Conservation (phyloP, 495 filamentous ascomycete species). For the Tuber indicum region DNA sequence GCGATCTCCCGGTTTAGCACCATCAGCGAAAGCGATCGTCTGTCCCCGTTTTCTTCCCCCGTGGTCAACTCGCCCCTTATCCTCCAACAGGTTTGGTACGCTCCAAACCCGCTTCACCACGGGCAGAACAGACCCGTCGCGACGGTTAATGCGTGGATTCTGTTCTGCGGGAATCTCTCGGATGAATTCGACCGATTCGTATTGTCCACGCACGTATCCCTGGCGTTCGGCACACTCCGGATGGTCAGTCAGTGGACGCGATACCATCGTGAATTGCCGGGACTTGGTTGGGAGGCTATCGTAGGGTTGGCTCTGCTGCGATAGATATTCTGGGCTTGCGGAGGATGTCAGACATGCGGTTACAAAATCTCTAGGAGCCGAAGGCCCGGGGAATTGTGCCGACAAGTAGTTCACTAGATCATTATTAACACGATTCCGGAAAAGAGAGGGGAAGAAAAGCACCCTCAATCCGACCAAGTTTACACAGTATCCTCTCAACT, state of each 20-base stretch:
- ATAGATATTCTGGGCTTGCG: slow-evolving; percentile 25
- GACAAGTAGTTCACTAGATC: slow-evolving; percentile 68
- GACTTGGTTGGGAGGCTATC: slow-evolving; percentile 1
- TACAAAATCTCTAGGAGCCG: slow-evolving; percentile 81
- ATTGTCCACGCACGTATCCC: slow-evolving; percentile 73
- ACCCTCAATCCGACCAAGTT: slow-evolving; percentile 57
- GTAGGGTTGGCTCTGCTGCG: slow-evolving; percentile 43
- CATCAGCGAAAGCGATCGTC: slow-evolving; percentile 50
- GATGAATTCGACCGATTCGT: slow-evolving; percentile 89
- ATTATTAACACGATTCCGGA: neutral
- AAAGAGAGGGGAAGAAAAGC: slow-evolving; percentile 15
- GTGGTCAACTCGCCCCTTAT: slow-evolving; percentile 16
- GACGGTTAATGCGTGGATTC: slow-evolving; percentile 30
- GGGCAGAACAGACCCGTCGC: slow-evolving; percentile 16
- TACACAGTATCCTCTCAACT: slow-evolving; percentile 54
- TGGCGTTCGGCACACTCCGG: slow-evolving; percentile 59
- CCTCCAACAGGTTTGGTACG: slow-evolving; percentile 32
- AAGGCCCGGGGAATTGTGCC: slow-evolving; percentile 84
- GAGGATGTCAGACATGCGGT: slow-evolving; percentile 58
- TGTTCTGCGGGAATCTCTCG: slow-evolving; percentile 62
- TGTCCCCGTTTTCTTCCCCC: slow-evolving; percentile 43
- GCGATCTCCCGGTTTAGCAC: slow-evolving; percentile 40
- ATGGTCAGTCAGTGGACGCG: slow-evolving; percentile 67
- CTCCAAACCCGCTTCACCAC: slow-evolving; percentile 38
- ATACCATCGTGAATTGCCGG: slow-evolving; percentile 72